Conservation (phyloP, 2,329 filamentous ascomycete genomes). For the Hypocrella siamensis region DNA sequence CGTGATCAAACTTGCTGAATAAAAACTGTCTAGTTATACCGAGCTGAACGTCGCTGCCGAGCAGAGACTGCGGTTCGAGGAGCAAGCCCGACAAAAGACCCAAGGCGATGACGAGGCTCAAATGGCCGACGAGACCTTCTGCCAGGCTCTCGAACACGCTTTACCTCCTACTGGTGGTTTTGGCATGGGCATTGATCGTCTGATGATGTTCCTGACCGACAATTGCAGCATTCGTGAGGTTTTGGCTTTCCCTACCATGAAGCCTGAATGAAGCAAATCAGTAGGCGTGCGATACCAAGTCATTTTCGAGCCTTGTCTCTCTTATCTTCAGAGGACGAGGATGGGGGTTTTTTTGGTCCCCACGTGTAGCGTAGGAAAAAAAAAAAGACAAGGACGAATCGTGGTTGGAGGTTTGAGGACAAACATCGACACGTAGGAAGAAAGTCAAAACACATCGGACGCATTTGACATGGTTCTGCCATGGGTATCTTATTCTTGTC, state of each 20-base stretch:
- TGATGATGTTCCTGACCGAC: slow-evolving; percentile 92
- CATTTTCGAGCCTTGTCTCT: too few relatives aligned
- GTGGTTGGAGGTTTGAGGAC: too few relatives aligned
- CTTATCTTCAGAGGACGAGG: too few relatives aligned
- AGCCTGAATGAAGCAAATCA: slow-evolving; percentile 45
- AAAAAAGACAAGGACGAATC: too few relatives aligned
- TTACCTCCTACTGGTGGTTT: slow-evolving; percentile 90
- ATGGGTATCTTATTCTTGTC: too few relatives aligned
- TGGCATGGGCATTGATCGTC: slow-evolving; percentile 88
- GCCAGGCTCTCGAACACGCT: slow-evolving; percentile 75
- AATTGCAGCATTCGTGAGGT: slow-evolving; percentile 93
- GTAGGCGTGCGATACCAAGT: not conserved
- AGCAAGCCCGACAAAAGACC: slow-evolving; percentile 90
- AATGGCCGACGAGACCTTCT: slow-evolving; percentile 90
- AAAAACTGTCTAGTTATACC: slow-evolving; percentile 42
- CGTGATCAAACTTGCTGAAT: not conserved
- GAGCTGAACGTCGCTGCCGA: slow-evolving; percentile 90
- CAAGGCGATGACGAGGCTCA: slow-evolving; percentile 97
- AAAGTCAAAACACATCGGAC: too few relatives aligned
- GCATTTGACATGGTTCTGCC: too few relatives aligned
- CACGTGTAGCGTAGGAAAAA: too few relatives aligned
- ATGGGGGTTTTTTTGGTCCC: too few relatives aligned
- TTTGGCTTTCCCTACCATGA: slow-evolving; percentile 94
- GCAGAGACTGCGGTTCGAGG: slow-evolving; percentile 70
- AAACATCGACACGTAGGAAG: too few relatives aligned